Percentiles rank a stretch among this genome's conserved stretches.
Evolutionary conservation across 352 stramenopile species (phyloP).

Genomic region (Globisporangium echinulatum): DNA sequence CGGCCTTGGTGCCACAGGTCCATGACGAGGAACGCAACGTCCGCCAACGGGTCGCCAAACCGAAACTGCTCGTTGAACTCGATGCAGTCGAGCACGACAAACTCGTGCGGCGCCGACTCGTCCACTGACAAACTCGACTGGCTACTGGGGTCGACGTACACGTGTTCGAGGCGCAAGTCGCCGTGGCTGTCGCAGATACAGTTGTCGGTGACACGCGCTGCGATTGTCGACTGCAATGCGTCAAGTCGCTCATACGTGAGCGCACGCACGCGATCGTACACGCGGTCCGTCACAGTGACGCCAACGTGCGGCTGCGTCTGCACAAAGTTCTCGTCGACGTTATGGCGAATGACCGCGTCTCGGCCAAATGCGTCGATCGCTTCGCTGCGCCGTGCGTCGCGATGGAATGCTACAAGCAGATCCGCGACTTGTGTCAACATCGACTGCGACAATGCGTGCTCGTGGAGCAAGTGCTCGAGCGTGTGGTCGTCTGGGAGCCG

Average conservation of each 20-base stretch:
- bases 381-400: constrained; percentile 35
- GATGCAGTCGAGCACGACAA: constrained; percentile 68
- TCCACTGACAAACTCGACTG: background rate
- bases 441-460: constrained; percentile 21
- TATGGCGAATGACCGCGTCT: constrained; percentile 40
- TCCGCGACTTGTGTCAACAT: constrained; percentile 35
- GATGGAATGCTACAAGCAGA: constrained; percentile 52
- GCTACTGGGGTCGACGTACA: constrained; percentile 36
- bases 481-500: constrained; percentile 52
- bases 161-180: constrained; percentile 59
- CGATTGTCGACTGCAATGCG: constrained; percentile 32
- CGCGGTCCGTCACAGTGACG: constrained; percentile 32
- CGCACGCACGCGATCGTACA: constrained; percentile 48
- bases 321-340: constrained; percentile 73
- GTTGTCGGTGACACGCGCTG: constrained; percentile 36
- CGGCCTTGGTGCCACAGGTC: constrained; percentile 57
- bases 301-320: constrained; percentile 45
- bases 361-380: constrained; percentile 56
- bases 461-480: constrained; percentile 32
- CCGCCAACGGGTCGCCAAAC: constrained; percentile 54
- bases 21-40: constrained; percentile 67
- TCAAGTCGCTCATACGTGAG: constrained; percentile 43
- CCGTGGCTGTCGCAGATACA: constrained; percentile 68
- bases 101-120: constrained; percentile 3
- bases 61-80: constrained; percentile 81